A percentile compares a stretch with the other conserved stretches of the same genome.
Evolutionary conservation across 2,329 filamentous ascomycete species (phyloP).

Genomic region (Alternaria triticina): DNA sequence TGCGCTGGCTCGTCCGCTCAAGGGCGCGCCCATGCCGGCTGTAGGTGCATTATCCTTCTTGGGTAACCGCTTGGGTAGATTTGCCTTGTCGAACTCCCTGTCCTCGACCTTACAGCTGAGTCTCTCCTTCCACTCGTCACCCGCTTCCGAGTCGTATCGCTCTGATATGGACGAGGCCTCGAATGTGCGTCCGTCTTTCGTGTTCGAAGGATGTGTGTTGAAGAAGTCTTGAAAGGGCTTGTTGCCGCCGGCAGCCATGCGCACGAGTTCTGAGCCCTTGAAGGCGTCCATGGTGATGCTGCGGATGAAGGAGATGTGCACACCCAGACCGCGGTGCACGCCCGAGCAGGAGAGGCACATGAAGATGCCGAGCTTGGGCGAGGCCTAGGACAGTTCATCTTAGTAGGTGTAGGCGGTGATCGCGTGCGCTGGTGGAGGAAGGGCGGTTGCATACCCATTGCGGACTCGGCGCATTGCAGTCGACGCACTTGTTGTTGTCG

Average conservation of each 20-base stretch:
- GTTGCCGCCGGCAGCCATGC: conserved; percentile 93
- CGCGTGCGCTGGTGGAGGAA: conserved; percentile 7
- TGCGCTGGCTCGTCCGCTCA: conserved; percentile 45
- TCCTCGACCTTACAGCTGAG: conserved; percentile 87
- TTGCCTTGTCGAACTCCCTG: conserved; percentile 77
- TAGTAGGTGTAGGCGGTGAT: conserved; percentile 19
- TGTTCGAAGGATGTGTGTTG: conserved; percentile 61
- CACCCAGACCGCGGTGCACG: conserved; percentile 90
- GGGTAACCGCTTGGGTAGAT: conserved; percentile 59
- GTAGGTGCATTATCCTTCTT: conserved; percentile 41
- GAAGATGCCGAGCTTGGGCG: conserved; percentile 97
- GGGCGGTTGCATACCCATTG: conserved; percentile 77
- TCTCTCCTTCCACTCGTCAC: conserved; percentile 94
- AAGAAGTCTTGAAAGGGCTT: conserved; percentile 87
- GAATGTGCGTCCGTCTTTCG: conserved; percentile 63
- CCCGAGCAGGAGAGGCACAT: conserved; percentile 97
- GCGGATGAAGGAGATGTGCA: conserved; percentile 98
- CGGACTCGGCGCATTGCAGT: conserved; percentile 92
- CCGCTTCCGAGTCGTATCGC: conserved; percentile 85
- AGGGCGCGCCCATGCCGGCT: conserved; percentile 30
- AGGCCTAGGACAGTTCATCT: conserved; percentile 57
- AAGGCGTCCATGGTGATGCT: conserved; percentile 99
- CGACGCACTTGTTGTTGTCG: conserved; percentile 89
- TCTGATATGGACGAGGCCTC: conserved; percentile 90
- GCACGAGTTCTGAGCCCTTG: conserved; percentile 88